Evolutionary conservation across 345 rosid species (phyloP), one percentile per base, ranked within the genome.

Genomic region (Combretum micranthum): DNA sequence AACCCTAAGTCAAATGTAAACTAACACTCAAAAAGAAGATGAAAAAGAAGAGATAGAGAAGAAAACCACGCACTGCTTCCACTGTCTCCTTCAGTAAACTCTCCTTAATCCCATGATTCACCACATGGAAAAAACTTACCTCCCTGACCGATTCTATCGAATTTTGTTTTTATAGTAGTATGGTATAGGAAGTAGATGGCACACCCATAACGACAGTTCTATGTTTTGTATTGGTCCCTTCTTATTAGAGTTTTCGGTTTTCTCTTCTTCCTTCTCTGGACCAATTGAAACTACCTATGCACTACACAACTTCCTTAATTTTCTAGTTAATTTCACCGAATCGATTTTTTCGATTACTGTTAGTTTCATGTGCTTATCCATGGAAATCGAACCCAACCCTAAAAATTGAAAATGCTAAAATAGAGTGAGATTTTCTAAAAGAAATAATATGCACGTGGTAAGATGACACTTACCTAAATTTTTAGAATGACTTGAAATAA

Each of bases 341-440:
- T 66, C 70, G 19, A 60, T 3, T 17, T 42, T 50, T 50, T 64
- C 70, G 14, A 17, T 48, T 21, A 66, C 70, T n/a, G 70, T 66
- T 44, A 66, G 46, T 50, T 66, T 66, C 50, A 18, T 15, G 23
- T 66, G 64, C 70, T 66, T 60, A 60, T 53, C 55, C 51, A 66
- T 21, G 32, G 51, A 0, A 12, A 66, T 42, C 26, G 70, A 66
- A 20, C 54, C 63, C 51, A 64, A 44, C 18, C 69, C 69, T 64
- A 37, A 32, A 17, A 19, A 19, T 20, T 42, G 23, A 60, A 16
- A 22, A 48, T 47, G 22, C 19, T 18, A 50, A n/a, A 3, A 8
- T 17, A 20, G 14, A 20, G 25, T 49, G 3, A 1, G 21, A n/a
- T 17, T 43, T 13, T 13, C 12, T 17, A 7, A 46, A 43, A 4